Evolutionary conservation across 129 eudicot species (phyloP).

Genomic region (Arctium minus): DNA sequence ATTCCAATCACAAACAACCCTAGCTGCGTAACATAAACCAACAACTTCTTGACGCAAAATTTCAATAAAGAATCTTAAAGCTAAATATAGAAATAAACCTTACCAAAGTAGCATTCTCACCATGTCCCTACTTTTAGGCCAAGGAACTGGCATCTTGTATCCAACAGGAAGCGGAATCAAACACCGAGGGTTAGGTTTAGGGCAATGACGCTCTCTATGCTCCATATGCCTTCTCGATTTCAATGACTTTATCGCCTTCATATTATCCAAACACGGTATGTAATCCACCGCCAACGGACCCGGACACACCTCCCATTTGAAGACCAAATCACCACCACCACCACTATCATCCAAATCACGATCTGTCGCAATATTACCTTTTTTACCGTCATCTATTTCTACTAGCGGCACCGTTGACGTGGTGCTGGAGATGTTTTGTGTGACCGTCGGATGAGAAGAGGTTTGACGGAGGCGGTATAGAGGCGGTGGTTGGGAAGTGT

Average conservation of each 20-base stretch:
- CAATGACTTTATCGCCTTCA: constrained; percentile 66
- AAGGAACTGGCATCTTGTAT: constrained; percentile 72
- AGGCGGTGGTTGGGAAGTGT: constrained; percentile 39
- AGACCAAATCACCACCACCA: constrained; percentile 16
- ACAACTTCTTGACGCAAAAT: neutral
- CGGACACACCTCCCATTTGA: constrained; percentile 52
- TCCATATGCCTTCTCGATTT: constrained; percentile 80
- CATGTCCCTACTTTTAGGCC: constrained; percentile 99
- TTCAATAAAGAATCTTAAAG: neutral
- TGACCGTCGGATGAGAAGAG: constrained; percentile 23
- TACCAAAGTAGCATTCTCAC: constrained; percentile 91
- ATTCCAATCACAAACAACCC: constrained; percentile 5
- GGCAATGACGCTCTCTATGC: constrained; percentile 93
- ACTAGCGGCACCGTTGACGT: constrained; percentile 3
- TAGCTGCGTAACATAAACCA: neutral
- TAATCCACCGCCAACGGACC: constrained; percentile 61
- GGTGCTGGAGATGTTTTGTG: neutral
- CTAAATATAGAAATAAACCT: constrained; percentile 42
- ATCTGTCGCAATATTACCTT: neutral
- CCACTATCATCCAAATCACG: constrained; percentile 7
- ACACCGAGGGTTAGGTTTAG: constrained; percentile 47
- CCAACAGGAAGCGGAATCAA: constrained; percentile 78
- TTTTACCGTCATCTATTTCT: neutral
- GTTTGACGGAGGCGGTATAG: constrained; percentile 19
- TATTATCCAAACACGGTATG: constrained; percentile 88